Evolutionary conservation across 2,329 filamentous ascomycete species (phyloP).

Genomic region (Chaetomium strumarium): DNA sequence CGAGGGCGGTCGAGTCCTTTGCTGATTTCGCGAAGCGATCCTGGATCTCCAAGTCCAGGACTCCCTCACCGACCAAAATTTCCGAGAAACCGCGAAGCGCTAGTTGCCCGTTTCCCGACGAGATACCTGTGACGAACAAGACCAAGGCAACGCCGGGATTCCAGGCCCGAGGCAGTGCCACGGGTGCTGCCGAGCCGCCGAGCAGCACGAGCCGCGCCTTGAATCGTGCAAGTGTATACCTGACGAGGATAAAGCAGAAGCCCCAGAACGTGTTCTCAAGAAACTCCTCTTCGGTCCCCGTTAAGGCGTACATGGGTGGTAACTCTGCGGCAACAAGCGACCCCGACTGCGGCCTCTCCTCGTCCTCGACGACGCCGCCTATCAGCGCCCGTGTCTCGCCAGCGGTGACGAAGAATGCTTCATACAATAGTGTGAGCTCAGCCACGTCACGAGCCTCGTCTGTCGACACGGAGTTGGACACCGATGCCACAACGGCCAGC

Average conservation of each 20-base stretch:
- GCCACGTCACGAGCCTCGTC: conserved; percentile 22
- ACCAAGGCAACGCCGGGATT: conserved; percentile 16
- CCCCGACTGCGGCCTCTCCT: conserved; percentile 32
- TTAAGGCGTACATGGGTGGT: conserved; percentile 15
- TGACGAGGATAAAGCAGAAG: conserved; percentile 47
- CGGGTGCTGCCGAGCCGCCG: conserved; percentile 10
- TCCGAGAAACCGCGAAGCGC: conserved; percentile 25
- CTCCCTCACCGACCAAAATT: conserved; percentile 39
- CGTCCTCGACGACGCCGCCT: conserved; percentile 37
- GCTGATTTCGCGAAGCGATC: conserved; percentile 46
- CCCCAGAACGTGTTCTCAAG: conserved; percentile 39
- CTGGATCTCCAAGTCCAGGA: conserved; percentile 46
- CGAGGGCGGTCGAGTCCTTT: conserved; percentile 40
- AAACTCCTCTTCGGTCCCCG: conserved; percentile 27
- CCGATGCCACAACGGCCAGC: conserved; percentile 24
- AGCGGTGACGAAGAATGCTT: conserved; percentile 15
- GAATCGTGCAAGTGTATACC: conserved; percentile 42
- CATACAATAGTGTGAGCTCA: conserved; percentile 16
- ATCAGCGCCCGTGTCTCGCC: conserved; percentile 31
- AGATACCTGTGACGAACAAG: conserved; percentile 15
- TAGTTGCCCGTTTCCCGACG: conserved; percentile 15
- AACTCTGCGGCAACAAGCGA: conserved; percentile 22
- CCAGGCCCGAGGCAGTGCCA: conserved; percentile 29
- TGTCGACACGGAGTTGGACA: conserved; percentile 19
- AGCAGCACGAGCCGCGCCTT: conserved; percentile 35